Base-by-base conservation (phyloP, 83 land plant genomes). In the Thuja plicata region DNA sequence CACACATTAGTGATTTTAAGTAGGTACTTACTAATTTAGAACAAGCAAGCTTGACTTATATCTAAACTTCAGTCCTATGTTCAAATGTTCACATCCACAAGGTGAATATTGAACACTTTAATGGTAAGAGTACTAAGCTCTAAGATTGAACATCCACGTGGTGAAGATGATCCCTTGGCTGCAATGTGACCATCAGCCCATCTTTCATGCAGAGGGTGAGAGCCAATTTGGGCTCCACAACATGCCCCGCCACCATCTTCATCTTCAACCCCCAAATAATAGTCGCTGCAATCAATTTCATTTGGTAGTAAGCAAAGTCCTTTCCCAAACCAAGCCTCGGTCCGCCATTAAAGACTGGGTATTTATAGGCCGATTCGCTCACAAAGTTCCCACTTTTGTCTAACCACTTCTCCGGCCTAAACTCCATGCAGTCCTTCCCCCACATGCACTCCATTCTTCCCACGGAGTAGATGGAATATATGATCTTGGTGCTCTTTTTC, bases 241-340 rank as follows among this genome's bases (percentile, higher is more conserved):
- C 45, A 0, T 78, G 81, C 4, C 81, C 81, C 3, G 1, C 41
- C 38, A 87, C 90, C 55, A 89, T 85, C 24, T 76, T 46, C 35
- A 95, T 66, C 2, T 87, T 13, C 86, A 89, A 92, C 2, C 50
- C 10, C 74, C 87, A 74, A 15, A 12, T 74, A 3, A 13, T 74
- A 13, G 38, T 34, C 12, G 13, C 35, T 74, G 13, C 35, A 12
- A 34, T 13, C 38, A 41, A 96, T 30, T 66, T 85, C 95, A 96
- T 95, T 89, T 93, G 92, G 7, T 82, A 76, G 84, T 94, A 94
- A 7, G 94, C 91, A 45, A 92, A 46, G 15, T 96, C 95, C 88
- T 94, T 96, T 19, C 97, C 96, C 80, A 96, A 60, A 46, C 97
- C 95, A 35, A 89, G 78, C 83, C 96, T 94, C 0, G 97, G 96